phyloP scores from a whole-genome alignment of 805 yeast species.

The Yamadazyma insecticola region DNA sequence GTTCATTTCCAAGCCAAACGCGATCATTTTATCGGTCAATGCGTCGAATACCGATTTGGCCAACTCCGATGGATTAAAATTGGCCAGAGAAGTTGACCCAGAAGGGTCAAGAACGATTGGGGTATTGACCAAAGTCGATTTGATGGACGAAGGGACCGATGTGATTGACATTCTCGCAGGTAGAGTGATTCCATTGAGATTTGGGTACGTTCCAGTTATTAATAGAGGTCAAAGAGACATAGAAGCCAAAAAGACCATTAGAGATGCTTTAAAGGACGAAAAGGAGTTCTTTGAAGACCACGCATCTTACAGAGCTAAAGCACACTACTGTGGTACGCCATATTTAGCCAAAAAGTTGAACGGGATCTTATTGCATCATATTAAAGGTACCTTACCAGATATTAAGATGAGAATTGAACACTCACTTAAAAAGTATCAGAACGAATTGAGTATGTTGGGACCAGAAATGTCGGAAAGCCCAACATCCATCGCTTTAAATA shows the following conservation, averaged over 20 bases:
- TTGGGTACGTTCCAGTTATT: constrained; percentile 95
- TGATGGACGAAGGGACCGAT: constrained; percentile 98
- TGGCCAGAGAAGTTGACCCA: constrained; percentile 97
- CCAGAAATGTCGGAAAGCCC: constrained; percentile 89
- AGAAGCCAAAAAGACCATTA: constrained; percentile 79
- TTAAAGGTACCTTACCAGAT: constrained; percentile 66
- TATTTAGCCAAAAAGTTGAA: constrained; percentile 89
- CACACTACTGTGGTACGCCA: constrained; percentile 98
- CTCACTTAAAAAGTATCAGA: constrained; percentile 78
- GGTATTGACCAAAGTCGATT: constrained; percentile 91
- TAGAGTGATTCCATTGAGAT: constrained; percentile 88
- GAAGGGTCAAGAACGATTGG: constrained; percentile 95
- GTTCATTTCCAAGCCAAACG: constrained; percentile 92
- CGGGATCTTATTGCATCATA: constrained; percentile 83
- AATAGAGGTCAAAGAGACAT: constrained; percentile 97
- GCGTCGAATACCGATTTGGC: constrained; percentile 97
- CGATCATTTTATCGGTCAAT: constrained; percentile 89
- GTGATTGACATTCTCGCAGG: constrained; percentile 95
- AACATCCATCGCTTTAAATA: constrained; percentile 80
- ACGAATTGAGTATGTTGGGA: constrained; percentile 73
- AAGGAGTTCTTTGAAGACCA: constrained; percentile 78
- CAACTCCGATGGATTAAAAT: constrained; percentile 90
- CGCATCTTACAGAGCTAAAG: constrained; percentile 85
- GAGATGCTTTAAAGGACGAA: constrained; percentile 83
- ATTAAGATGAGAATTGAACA: constrained; percentile 86